A percentile compares a stretch with the other conserved stretches of the same genome.
Conservation (phyloP, 805 yeast genomes). For the Kregervanrija fluxuum region DNA sequence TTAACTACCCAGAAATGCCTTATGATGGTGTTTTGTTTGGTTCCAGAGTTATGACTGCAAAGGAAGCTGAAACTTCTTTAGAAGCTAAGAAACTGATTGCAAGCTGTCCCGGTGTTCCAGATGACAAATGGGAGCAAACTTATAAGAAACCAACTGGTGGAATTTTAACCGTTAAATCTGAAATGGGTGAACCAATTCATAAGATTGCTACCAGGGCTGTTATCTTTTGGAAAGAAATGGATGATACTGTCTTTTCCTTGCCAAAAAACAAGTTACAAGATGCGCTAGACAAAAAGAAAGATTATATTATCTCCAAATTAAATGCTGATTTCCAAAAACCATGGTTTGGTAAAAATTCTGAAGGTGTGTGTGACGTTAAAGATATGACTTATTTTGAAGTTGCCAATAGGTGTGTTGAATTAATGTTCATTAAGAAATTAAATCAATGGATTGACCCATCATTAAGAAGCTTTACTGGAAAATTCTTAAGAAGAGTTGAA, state of each 20-base stretch:
- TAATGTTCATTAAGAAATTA: conserved; percentile 76
- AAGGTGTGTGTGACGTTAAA: conserved; percentile 81
- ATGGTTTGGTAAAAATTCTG: conserved; percentile 81
- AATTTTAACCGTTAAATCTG: conserved; percentile 90
- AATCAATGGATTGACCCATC: conserved; percentile 82
- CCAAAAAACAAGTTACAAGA: conserved; percentile 85
- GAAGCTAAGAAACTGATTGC: conserved; percentile 93
- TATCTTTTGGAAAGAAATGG: conserved; percentile 94
- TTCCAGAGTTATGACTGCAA: conserved; percentile 95
- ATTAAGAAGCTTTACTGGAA: conserved; percentile 81
- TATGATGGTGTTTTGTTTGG: conserved; percentile 96
- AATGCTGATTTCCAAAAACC: conserved; percentile 97
- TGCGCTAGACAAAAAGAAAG: conserved; percentile 75
- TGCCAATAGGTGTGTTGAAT: conserved; percentile 77
- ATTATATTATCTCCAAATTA: conserved; percentile 74
- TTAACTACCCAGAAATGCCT: conserved; percentile 96
- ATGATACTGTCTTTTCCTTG: conserved; percentile 82
- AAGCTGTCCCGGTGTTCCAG: conserved; percentile 83
- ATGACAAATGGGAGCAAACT: conserved; percentile 85
- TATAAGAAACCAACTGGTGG: conserved; percentile 97
- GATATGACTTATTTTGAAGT: conserved; percentile 96
- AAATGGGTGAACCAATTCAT: conserved; percentile 99
- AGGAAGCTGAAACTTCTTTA: conserved; percentile 90
- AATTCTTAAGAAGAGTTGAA: conserved; percentile 87
- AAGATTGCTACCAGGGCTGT: conserved; percentile 98